Percentiles rank a stretch among this genome's conserved stretches.
Conservation (phyloP, 2,329 filamentous ascomycete species). For the Trichoderma citrinoviride region DNA sequence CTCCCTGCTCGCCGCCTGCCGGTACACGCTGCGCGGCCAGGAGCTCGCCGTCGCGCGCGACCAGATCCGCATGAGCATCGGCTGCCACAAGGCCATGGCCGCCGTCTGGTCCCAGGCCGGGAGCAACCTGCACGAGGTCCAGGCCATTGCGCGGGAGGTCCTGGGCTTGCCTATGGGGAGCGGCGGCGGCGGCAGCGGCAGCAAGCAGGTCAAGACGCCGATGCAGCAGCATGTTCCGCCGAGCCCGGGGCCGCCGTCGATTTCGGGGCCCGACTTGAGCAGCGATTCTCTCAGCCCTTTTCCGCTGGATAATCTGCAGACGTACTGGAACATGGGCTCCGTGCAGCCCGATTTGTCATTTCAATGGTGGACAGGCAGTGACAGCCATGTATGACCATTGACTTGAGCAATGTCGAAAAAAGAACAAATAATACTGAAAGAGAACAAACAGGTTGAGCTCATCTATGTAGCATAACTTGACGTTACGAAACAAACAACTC, state of each 20-base stretch:
- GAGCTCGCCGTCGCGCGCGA: conserved; percentile 38
- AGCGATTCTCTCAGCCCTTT: not conserved
- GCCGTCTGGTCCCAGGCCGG: conserved; percentile 39
- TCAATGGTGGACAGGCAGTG: conserved; percentile 12
- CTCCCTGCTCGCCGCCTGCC: conserved; percentile 39
- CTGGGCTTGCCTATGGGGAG: conserved; percentile 15
- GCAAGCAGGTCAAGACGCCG: not conserved
- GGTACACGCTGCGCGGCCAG: conserved; percentile 33
- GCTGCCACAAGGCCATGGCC: conserved; percentile 38
- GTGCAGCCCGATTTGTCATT: conserved; percentile 4
- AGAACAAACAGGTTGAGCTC: not conserved
- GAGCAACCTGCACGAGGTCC: conserved; percentile 40
- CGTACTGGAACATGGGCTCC: conserved; percentile 13
- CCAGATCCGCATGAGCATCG: conserved; percentile 43
- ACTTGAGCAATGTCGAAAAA: no score
- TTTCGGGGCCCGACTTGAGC: not conserved
- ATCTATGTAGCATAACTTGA: not conserved
- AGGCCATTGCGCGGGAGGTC: conserved; percentile 39
- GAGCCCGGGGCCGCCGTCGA: not conserved
- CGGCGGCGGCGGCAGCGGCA: not conserved
- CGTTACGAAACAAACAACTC: not conserved
- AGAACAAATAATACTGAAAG: not conserved
- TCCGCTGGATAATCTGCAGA: conserved; percentile 10
- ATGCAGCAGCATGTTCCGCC: not conserved
- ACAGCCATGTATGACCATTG: not conserved